These are phyloP conservation scores for Caryopteris hybrid DNA, from an alignment of 305 asterid species.

Conservation along the genomic window DNA sequence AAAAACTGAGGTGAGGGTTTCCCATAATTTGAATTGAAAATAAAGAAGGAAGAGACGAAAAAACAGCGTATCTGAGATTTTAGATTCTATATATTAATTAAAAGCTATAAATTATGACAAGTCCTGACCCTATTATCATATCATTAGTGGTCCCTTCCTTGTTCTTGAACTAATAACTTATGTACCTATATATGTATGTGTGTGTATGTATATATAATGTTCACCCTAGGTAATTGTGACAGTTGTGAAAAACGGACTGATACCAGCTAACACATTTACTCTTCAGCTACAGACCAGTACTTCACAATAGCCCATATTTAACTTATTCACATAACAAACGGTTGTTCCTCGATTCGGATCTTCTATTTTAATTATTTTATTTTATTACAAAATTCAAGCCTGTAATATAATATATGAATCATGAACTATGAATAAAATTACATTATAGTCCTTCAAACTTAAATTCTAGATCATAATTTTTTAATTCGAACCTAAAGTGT, in stretches of 20 bases:
- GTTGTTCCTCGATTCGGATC: no score
- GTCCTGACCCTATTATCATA: constrained; percentile 13
- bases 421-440: no score
- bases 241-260: constrained; percentile 16
- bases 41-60: not conserved
- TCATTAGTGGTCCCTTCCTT: constrained; percentile 18
- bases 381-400: no score
- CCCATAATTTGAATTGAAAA: no score
- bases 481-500: no score
- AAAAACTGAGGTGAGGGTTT: not conserved
- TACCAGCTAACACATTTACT: constrained; percentile 16
- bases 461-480: no score
- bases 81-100: constrained; percentile 10
- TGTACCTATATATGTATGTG: not conserved
- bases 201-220: not conserved
- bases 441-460: no score
- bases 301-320: no score
- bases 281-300: no score
- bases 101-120: not conserved
- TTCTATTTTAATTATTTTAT: no score
- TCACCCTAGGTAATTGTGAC: constrained; percentile 18
- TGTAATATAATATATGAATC: no score
- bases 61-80: constrained; percentile 23
- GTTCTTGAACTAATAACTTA: not conserved
- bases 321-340: no score